A percentile compares a stretch with the other conserved stretches of the same genome.
phyloP scores from a whole-genome alignment of 768 basidiomycete genomes.

The Phlebiopsis gigantea region DNA sequence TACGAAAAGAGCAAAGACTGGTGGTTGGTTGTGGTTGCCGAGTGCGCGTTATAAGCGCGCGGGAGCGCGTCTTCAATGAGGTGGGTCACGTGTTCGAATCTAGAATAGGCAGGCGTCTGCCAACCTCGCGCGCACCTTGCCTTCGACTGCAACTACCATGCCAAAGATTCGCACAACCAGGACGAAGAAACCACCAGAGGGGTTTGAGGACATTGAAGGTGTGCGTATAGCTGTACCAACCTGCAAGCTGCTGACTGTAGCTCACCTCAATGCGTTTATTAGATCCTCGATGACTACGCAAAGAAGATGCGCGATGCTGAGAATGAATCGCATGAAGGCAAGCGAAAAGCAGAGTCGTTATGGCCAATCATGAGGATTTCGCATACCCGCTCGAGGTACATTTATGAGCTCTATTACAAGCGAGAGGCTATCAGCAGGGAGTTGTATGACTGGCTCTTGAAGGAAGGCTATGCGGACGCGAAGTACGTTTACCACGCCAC shows the following conservation, averaged over 20 bases:
- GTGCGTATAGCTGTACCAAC: slow-evolving; percentile 34
- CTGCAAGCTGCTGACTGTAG: background rate
- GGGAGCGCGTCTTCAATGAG: slow-evolving; percentile 10
- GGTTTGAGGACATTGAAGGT: slow-evolving; percentile 88
- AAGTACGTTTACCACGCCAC: slow-evolving; percentile 55
- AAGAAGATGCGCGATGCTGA: slow-evolving; percentile 99
- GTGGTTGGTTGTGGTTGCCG: slow-evolving; percentile 6
- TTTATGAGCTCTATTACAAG: slow-evolving; percentile 98
- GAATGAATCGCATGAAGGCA: slow-evolving; percentile 97
- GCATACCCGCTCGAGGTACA: slow-evolving; percentile 92
- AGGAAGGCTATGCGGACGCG: slow-evolving; percentile 94
- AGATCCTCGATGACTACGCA: slow-evolving; percentile 97
- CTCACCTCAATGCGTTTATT: slow-evolving; percentile 8
- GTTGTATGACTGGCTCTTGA: slow-evolving; percentile 96
- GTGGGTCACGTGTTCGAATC: slow-evolving; percentile 10
- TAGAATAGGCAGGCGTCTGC: background rate
- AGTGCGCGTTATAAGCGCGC: slow-evolving; percentile 11
- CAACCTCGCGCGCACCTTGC: background rate
- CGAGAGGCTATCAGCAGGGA: slow-evolving; percentile 91
- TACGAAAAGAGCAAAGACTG: background rate
- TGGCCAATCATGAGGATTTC: slow-evolving; percentile 99
- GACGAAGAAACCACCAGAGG: slow-evolving; percentile 93
- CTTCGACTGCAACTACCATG: slow-evolving; percentile 42
- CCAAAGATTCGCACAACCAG: slow-evolving; percentile 90
- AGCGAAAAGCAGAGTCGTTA: slow-evolving; percentile 86